These are phyloP conservation scores for Tetratostichococcus sp. DNA, from an alignment of 139 green algal genomes.

Conservation along the genomic window DNA sequence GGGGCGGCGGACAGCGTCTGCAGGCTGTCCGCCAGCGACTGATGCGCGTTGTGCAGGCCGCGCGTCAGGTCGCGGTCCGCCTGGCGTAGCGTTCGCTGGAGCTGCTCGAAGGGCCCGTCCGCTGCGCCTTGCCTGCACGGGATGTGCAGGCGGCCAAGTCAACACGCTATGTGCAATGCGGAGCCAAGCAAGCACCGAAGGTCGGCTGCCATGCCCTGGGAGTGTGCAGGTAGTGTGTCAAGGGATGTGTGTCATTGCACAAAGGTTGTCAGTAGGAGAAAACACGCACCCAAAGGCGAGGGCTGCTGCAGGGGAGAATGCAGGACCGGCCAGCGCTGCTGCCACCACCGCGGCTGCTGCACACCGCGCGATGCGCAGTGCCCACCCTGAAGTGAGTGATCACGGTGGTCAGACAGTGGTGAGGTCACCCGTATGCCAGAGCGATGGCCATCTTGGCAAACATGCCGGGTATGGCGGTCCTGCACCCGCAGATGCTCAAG, in stretches of 20 bases:
- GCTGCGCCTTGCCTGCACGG: not conserved
- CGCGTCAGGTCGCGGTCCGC: not conserved
- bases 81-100: not conserved
- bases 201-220: too few relatives aligned
- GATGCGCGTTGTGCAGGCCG: not conserved
- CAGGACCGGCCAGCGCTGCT: not conserved
- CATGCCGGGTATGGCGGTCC: too few relatives aligned
- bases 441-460: too few relatives aligned
- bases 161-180: too few relatives aligned
- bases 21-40: not conserved
- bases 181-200: too few relatives aligned
- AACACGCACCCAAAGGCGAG: not conserved
- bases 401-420: too few relatives aligned
- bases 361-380: not conserved
- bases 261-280: too few relatives aligned
- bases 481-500: too few relatives aligned
- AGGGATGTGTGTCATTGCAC: too few relatives aligned
- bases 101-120: not conserved
- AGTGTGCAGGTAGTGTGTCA: too few relatives aligned
- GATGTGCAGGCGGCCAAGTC: too few relatives aligned
- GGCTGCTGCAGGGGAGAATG: not conserved
- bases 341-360: not conserved
- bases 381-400: not conserved
- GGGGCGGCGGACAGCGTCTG: not conserved
- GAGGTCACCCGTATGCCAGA: too few relatives aligned